phyloP scores from a whole-genome alignment of 495 filamentous ascomycete species.

The Penicillium mononematosum region DNA sequence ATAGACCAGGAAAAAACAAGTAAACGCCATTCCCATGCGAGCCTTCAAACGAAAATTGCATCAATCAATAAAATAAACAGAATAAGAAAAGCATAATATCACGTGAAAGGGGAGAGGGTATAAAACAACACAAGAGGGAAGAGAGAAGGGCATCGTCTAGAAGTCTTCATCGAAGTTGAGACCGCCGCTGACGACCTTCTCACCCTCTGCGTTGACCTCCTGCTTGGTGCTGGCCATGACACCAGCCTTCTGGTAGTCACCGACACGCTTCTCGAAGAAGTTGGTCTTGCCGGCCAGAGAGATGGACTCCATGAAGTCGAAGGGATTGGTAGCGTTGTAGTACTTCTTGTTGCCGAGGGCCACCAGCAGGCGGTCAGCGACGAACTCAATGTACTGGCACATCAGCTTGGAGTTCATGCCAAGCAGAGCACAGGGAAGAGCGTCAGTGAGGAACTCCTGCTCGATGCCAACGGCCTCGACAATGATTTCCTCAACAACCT shows the following conservation, averaged over 20 bases:
- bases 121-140: slow-evolving; percentile 33
- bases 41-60: slow-evolving; percentile 32
- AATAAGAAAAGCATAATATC: slow-evolving; percentile 28
- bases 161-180: slow-evolving; percentile 98
- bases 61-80: slow-evolving; percentile 32
- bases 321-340: slow-evolving; percentile 91
- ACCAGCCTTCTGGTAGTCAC: slow-evolving; percentile 99
- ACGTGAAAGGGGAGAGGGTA: slow-evolving; percentile 29
- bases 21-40: slow-evolving; percentile 46
- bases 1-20: slow-evolving; percentile 19
- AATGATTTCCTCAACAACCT: slow-evolving; percentile 83
- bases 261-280: slow-evolving; percentile 99
- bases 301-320: slow-evolving; percentile 99
- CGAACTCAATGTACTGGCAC: slow-evolving; percentile 99
- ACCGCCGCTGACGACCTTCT: slow-evolving; percentile 68
- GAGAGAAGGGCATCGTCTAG: slow-evolving; percentile 48
- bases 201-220: slow-evolving; percentile 55
- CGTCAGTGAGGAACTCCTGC: slow-evolving; percentile 96
- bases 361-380: slow-evolving; percentile 90
- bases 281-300: slow-evolving; percentile 98
- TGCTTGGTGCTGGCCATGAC: slow-evolving; percentile 95
- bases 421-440: slow-evolving; percentile 84
- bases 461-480: slow-evolving; percentile 91
- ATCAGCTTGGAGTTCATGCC: slow-evolving; percentile 97
- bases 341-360: slow-evolving; percentile 91